phyloP scores from a whole-genome alignment of 768 basidiomycete genomes.

The Pisolithus sp. region DNA sequence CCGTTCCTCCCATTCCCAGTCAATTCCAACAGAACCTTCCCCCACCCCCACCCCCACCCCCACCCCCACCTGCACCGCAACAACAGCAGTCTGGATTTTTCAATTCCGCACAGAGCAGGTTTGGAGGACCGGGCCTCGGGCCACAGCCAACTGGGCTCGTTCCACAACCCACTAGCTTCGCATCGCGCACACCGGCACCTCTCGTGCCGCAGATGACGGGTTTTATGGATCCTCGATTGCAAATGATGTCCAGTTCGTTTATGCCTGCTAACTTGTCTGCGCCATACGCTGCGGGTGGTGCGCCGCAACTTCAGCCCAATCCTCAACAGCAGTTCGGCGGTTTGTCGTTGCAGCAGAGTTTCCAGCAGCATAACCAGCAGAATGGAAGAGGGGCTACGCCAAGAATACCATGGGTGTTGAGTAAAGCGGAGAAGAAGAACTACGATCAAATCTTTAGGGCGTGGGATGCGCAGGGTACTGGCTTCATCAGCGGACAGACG shows the following conservation, averaged over 20 bases:
- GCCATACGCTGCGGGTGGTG: constrained; percentile 52
- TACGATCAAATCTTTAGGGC: constrained; percentile 95
- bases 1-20: constrained; percentile 52
- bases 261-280: constrained; percentile 70
- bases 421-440: constrained; percentile 88
- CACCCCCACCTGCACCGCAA: constrained; percentile 24
- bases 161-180: constrained; percentile 41
- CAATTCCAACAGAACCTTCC: constrained; percentile 44
- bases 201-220: constrained; percentile 75
- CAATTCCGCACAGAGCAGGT: constrained; percentile 45
- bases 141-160: constrained; percentile 22
- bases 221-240: constrained; percentile 73
- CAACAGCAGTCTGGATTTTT: constrained; percentile 38
- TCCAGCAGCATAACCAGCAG: constrained; percentile 81
- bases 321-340: constrained; percentile 50
- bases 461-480: constrained; percentile 80
- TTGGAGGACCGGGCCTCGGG: constrained; percentile 8
- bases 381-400: constrained; percentile 59
- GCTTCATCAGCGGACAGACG: constrained; percentile 80
- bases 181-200: constrained; percentile 34
- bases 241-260: constrained; percentile 88
- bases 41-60: constrained; percentile 28
- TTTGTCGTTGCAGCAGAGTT: constrained; percentile 69
- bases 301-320: constrained; percentile 54
- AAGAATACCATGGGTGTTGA: constrained; percentile 80